Evolutionary conservation across 2,329 filamentous ascomycete genomes (phyloP), one percentile per base, ranked within the genome.

Genomic region (Colletotrichum sp.): DNA sequence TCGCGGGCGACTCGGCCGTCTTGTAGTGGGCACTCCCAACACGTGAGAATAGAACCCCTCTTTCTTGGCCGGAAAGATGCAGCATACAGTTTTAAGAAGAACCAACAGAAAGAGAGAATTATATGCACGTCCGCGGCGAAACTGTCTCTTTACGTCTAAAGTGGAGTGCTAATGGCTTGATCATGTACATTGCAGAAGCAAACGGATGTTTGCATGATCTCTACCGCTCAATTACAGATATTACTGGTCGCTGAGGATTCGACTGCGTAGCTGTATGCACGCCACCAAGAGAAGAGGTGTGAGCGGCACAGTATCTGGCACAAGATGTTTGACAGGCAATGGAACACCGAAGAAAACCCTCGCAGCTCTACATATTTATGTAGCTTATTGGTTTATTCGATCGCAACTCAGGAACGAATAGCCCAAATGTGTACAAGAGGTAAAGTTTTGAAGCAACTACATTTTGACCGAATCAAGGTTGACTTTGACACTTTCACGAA

Each of bases 361-460:
- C 10, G 4, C 6, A 4, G 10, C 44, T 12, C 6, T 12, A 8
- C n/a, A 52, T 52, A 2, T 1, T 21, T 8, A 8, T 52, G 44
- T 0, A 21, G 6, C 4, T 8, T 8, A 21, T 21, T 1, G n/a
- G n/a, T 5, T 13, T 8, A 13, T 8, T 21, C n/a, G 44, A 52
- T 2, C n/a, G n/a, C 44, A 52, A 24, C 10, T 13, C n/a, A 13
- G n/a, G 0, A 52, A 52, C 10, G 1, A 21, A 13, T 8, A 5
- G n/a, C 16, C 6, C 0, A 21, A 21, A 13, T 2, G 13, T 2
- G 1, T 52, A 12, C n/a, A 2, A 21, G n/a, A 1, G 10, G 6
- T 52, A 52, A 2, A 12, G 3, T 21, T 8, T 4, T 52, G 2
- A 52, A 52, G 44, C n/a, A 15, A 34, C 59, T 63, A 34, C 28